phyloP scores from a whole-genome alignment of 768 basidiomycete genomes.

The Tylopilus vinaceipallidus region DNA sequence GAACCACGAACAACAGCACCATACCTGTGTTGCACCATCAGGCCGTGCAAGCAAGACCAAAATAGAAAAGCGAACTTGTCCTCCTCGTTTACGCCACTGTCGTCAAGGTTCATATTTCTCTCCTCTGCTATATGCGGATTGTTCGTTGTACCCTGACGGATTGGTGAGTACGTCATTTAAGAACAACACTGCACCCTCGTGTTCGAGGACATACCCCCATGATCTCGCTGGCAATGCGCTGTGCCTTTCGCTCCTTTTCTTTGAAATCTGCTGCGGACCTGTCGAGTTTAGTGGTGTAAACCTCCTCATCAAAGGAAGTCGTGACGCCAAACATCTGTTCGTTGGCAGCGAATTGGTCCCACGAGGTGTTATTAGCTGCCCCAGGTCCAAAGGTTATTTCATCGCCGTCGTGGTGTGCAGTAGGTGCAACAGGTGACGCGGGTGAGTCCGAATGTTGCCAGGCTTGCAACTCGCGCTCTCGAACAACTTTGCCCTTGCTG shows the following conservation, averaged over 20 bases:
- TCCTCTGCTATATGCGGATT: constrained; percentile 93
- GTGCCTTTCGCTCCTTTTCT: constrained; percentile 85
- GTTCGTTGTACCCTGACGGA: constrained; percentile 50
- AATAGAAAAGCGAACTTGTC: constrained; percentile 69
- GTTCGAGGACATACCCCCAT: constrained; percentile 56
- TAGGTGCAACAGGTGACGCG: constrained; percentile 26
- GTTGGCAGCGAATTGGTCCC: constrained; percentile 95
- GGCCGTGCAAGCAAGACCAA: constrained; percentile 18
- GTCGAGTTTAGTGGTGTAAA: constrained; percentile 94
- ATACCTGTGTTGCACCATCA: constrained; percentile 53
- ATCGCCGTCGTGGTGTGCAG: constrained; percentile 41
- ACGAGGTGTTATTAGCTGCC: constrained; percentile 43
- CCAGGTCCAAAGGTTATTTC: constrained; percentile 69
- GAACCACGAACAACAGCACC: constrained; percentile 86
- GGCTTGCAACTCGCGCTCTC: constrained; percentile 78
- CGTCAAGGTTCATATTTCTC: constrained; percentile 61
- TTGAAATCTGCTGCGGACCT: constrained; percentile 80
- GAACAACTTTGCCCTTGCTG: constrained; percentile 48
- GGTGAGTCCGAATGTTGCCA: constrained; percentile 56
- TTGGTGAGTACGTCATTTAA: constrained; percentile 9
- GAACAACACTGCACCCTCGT: constrained; percentile 1
- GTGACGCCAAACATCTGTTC: constrained; percentile 91
- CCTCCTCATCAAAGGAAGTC: constrained; percentile 88
- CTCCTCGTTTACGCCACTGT: constrained; percentile 85
- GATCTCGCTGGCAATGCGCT: constrained; percentile 89